These are phyloP conservation scores for Luffa acutangula DNA, from an alignment of 306 rosid species.

Conservation along the genomic window DNA sequence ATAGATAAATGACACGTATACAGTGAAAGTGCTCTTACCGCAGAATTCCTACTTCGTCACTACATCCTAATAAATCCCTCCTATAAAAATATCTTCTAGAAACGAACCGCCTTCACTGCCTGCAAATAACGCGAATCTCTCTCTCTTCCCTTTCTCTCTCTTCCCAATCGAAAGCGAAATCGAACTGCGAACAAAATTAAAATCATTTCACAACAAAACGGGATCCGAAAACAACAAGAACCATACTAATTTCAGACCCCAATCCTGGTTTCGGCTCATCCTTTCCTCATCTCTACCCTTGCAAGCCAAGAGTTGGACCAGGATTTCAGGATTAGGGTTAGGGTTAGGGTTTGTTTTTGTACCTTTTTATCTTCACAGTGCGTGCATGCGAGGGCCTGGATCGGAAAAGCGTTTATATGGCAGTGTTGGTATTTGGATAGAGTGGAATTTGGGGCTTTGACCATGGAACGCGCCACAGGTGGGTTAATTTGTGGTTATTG, in stretches of 20 bases:
- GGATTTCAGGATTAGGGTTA: slow-evolving; percentile 24
- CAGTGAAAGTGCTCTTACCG: not conserved
- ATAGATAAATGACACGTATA: slow-evolving; percentile 12
- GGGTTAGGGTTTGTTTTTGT: slow-evolving; percentile 21
- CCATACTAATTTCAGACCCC: slow-evolving; percentile 56
- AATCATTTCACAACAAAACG: slow-evolving; percentile 26
- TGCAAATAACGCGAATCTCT: slow-evolving; percentile 49
- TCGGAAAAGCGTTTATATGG: not conserved
- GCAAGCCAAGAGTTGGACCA: slow-evolving; percentile 11
- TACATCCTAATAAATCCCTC: slow-evolving; percentile 17
- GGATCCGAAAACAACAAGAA: slow-evolving; percentile 55
- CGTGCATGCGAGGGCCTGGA: slow-evolving; percentile 1
- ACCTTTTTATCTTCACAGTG: not conserved
- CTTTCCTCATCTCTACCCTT: slow-evolving; percentile 8
- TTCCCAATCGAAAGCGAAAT: slow-evolving; percentile 39
- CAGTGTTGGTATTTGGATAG: slow-evolving; percentile 25
- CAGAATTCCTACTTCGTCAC: slow-evolving; percentile 1
- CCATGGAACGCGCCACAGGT: slow-evolving; percentile 47
- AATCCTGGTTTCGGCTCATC: slow-evolving; percentile 73
- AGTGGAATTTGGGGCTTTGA: slow-evolving; percentile 1
- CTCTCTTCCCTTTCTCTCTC: slow-evolving; percentile 1
- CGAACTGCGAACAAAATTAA: slow-evolving; percentile 26
- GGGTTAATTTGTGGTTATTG: slow-evolving; percentile 26
- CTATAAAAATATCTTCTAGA: slow-evolving; percentile 33
- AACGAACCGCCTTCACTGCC: slow-evolving; percentile 27